Base-by-base conservation (phyloP, 106 monocot species). In the Ottelia alismoides region DNA sequence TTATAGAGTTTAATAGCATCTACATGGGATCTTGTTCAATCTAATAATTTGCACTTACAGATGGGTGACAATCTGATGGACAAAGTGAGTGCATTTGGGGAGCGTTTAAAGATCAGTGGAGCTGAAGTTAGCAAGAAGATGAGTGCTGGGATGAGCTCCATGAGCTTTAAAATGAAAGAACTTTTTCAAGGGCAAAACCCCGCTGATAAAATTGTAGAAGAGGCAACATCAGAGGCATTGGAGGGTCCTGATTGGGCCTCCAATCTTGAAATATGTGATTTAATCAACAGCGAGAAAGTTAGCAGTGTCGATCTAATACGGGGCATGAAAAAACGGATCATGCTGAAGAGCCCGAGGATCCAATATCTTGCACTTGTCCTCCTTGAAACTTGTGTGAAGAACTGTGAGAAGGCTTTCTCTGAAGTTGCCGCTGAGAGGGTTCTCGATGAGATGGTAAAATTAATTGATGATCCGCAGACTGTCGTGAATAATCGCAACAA, bases 341-440 rank as follows among this genome's bases (percentile, higher is more conserved):
- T 76, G 65, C 46, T 80, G 55, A 84, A 81, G 64, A 61, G 72
- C 22, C 74, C 78, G 0, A 72, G 52, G 51, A 63, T 77, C 17
- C 85, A 85, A 43, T 85, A 75, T 51, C 70, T 91, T 48, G 65
- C 81, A 11, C 57, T 84, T n/a, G 67, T 81, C 25, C 77, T 91
- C 22, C 78, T 94, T 30, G 93, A 94, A 56, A 94, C 93, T 1
- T 73, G 74, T 64, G 93, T 84, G 22, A 94, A 88, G 69, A 94
- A 94, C 58, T 87, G 87, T 52, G 92, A 92, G 72, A 87, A 84
- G 68, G 81, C 88, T 2, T 94, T 94, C 74, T 94, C 94, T 0
- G 94, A 84, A 69, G 84, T 94, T 65, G 94, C 94, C 46, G 80
- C 94, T 51, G 94, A 94, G 54, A 49, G 94, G 63, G 84, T 94